Base-by-base conservation (phyloP, 108 stramenopile species). In the Pseudonitzschia multistriata region DNA sequence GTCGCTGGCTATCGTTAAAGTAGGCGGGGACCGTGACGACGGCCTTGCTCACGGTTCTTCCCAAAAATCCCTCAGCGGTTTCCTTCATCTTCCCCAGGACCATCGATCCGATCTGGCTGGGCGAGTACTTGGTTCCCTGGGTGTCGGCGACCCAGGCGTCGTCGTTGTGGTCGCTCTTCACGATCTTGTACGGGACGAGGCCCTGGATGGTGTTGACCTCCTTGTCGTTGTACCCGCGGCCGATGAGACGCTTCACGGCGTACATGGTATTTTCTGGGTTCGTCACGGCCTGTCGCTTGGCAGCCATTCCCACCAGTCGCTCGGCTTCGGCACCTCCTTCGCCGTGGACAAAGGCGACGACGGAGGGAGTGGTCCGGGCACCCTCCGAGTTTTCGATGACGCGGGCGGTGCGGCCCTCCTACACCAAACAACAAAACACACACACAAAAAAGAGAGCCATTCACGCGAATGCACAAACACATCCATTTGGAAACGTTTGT, bases 81-180 rank as follows among this genome's bases (percentile, higher is more conserved):
- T 98, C 99, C 89, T 99, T 99, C 99, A 99, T 99, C 75, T 99
- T 99, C 50, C 90, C 89, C 56, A 99, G 79, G 27, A 99, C 98
- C 97, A 99, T 98, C 70, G 87, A 89, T 60, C 98, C 98, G 71
- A 99, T 97, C 82, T 99, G 99, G 47, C 90, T 92, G 30, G 99
- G 99, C 55, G 90, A 93, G 77, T 94, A 96, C 77, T 97, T 97
- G 74, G 92, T 86, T 5, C 96, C 96, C 22, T 81, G 67, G 0
- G 93, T 90, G 72, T 97, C 92, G 0, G 57, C 57, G 14, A 99
- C 96, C 99, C 99, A 99, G 4, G 98, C 98, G 76, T 99, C 98
- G 30, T 91, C 83, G 62, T 92, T 92, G 73, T 88, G 95, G 61
- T 88, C 86, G 11, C 80, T 82, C 78, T 96, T 96, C 76, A 95